Evolutionary conservation across 306 rosid genomes (phyloP), one percentile per base, ranked within the genome.

Genomic region (Cicer chorassanicum): DNA sequence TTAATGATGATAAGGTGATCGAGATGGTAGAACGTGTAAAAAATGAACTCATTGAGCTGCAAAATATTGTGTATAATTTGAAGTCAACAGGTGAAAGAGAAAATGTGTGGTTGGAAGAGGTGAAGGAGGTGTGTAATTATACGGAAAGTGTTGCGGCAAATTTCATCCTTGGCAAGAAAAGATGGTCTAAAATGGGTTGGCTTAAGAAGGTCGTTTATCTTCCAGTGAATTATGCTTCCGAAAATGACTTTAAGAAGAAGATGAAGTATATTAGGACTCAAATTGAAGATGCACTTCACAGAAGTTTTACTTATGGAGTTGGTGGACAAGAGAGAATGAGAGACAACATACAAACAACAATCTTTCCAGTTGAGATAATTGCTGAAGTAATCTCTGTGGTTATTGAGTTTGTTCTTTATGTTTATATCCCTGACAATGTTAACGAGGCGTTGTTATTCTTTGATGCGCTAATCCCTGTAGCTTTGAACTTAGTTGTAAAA

Each of bases 31-130:
- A 41, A 51, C 9, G 3, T 13, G 72, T 54, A 43, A 62, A 42
- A 15, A 42, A 8, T 2, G 56, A 7, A 0, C 54, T 78, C 13
- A 9, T 1, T 0, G 2, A 15, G 10, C 2, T 41, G 65, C 24
- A 41, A 8, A 70, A 51, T 0, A 7, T 70, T 24, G 11, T 41
- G 65, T 6, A 11, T 8, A 21, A 15, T 41, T 40, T 41, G 11
- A 34, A 7, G 5, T 41, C 49, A 21, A 15, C 24, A 13, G 7
- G 41, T 46, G 42, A 70, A 12, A 78, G 49, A 29, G 77, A 71
- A 15, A 78, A 3, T 29, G 49, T 53, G 2, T 78, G 78, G 69
- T 2, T 72, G 62, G 45, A 54, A 38, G 69, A 79, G 56, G 62
- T 72, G 14, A 55, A 55, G 21, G 59, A 13, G 0, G 13, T 79